These are phyloP conservation scores for Ochetophila trinervis DNA, from an alignment of 306 rosid species.

Conservation along the genomic window DNA sequence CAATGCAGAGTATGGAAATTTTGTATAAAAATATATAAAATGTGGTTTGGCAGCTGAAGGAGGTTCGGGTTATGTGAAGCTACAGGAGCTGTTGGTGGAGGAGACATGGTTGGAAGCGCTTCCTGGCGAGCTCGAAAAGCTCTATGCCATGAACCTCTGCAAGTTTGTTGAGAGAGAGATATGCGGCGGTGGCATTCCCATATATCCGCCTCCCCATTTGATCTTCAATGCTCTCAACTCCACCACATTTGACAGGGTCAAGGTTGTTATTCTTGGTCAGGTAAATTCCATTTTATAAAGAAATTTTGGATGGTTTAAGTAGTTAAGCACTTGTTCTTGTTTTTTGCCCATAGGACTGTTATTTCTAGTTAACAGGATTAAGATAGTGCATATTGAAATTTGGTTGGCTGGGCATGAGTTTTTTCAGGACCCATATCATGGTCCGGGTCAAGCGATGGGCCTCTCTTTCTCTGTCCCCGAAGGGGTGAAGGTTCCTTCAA, in stretches of 20 bases:
- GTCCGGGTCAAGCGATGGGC: conserved; percentile 98
- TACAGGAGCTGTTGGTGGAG: conserved; percentile 78
- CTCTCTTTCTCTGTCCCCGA: conserved; percentile 93
- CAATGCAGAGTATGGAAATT: no score
- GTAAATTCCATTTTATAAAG: not conserved
- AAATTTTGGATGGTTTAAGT: no score
- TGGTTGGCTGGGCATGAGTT: not conserved
- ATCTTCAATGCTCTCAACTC: conserved; percentile 90
- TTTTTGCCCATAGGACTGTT: no score
- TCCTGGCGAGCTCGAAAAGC: conserved; percentile 63
- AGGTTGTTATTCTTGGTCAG: conserved; percentile 91
- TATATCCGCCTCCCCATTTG: conserved; percentile 79
- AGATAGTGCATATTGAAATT: conserved; percentile 5
- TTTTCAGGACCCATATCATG: conserved; percentile 88
- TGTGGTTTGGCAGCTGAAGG: conserved; percentile 11
- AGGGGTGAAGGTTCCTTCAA: conserved; percentile 82
- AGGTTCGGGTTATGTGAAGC: conserved; percentile 29
- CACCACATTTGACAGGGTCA: conserved; percentile 66
- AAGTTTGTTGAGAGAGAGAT: conserved; percentile 62
- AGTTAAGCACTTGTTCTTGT: no score
- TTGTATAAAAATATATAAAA: no score
- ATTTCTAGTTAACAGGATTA: not conserved
- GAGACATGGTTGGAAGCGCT: conserved; percentile 74
- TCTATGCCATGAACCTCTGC: conserved; percentile 60
- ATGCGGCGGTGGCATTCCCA: conserved; percentile 30